These are phyloP conservation scores for Monoraphidium neglectum DNA, from an alignment of 139 green algal species.

Conservation along the genomic window DNA sequence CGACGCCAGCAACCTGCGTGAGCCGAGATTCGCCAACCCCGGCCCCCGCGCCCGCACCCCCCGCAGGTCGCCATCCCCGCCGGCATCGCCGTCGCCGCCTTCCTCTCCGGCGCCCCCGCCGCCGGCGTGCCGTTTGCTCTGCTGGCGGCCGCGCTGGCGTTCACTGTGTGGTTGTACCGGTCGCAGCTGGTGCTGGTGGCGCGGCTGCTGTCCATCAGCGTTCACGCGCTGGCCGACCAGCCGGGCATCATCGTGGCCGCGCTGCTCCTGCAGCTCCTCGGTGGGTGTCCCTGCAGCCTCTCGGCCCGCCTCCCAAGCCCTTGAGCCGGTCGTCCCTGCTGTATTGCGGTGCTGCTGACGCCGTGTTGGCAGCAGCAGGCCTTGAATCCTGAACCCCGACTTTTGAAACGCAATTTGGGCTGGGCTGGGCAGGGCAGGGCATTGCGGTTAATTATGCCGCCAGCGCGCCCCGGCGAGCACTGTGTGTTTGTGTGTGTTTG, in stretches of 20 bases:
- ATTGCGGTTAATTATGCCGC: no score
- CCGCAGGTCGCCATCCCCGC: slow-evolving; percentile 21
- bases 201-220: slow-evolving; percentile 49
- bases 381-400: no score
- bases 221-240: slow-evolving; percentile 51
- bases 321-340: background rate
- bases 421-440: no score
- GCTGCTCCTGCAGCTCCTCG: slow-evolving; percentile 33
- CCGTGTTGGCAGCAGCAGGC: background rate
- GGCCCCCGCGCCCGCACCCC: background rate
- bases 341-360: background rate
- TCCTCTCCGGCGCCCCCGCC: background rate
- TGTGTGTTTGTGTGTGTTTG: no score
- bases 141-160: slow-evolving; percentile 1
- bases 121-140: slow-evolving; percentile 1
- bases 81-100: background rate
- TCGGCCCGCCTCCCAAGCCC: background rate
- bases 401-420: no score
- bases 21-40: no score
- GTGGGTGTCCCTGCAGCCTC: slow-evolving; percentile 2
- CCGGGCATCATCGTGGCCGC: slow-evolving; percentile 32
- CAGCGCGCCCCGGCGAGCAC: no score
- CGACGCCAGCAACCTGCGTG: no score
- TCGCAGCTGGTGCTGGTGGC: slow-evolving; percentile 55
- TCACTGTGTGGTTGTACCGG: slow-evolving; percentile 50